Base-by-base conservation (phyloP, 1,139 yeast species). In the Pneumocystis jirovecii region DNA sequence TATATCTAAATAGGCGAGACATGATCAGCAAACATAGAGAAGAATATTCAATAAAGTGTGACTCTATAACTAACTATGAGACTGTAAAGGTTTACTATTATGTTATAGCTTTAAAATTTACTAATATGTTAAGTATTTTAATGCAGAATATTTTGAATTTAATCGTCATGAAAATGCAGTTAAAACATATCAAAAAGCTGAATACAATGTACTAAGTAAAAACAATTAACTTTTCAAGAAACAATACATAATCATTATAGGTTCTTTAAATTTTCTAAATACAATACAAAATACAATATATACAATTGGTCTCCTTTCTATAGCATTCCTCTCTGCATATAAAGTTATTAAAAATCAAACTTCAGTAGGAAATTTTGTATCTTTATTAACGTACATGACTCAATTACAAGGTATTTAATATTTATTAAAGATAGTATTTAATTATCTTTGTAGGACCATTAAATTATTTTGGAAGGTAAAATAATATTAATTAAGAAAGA, bases 271-370 rank as follows among this genome's bases (percentile, higher is more conserved):
- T 3, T 90, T 83, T 72, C 80, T 93, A 69, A 93, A 93, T 71
- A 82, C 96, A 0, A 98, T 98, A 3, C 99, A 93, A 76, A 91
- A 89, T 74, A 74, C 90, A 65, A 93, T 93, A 40, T 93, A 95
- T 76, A 88, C 97, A 0, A 76, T 88, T 57, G 97, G 0, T 79
- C 95, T 70, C 93, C 98, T 0, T 90, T 86, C 1, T 93, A 95
- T 95, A 95, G 93, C 98, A 93, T 88, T 74, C 86, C 93, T 96
- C 97, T 97, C n/a, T 90, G 97, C 72, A 29, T 84, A 85, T 67
- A 97, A 97, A 40, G 95, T 93, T 17, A 85, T 90, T 15, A 76
- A 82, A 3, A 97, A 97, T 0, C 76, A 83, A 0, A 79, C 93
- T 67, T 86, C 95, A 1, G 97, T 95, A 21, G 99, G 99, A 69